phyloP scores from a whole-genome alignment of 2,329 filamentous ascomycete species.

The Fusarium clavum region DNA sequence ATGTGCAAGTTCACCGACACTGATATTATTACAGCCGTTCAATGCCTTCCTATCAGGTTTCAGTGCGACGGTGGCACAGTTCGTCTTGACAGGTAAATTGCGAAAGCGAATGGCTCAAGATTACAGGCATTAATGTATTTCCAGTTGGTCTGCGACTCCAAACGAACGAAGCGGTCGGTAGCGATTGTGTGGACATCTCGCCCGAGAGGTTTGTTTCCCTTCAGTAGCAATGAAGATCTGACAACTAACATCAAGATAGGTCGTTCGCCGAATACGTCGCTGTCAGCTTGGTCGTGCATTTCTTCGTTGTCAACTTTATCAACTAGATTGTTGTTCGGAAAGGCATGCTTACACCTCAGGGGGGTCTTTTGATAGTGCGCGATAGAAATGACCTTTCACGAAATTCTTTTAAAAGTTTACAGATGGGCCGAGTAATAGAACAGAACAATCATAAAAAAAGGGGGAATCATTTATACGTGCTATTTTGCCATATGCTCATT shows the following conservation, averaged over 20 bases:
- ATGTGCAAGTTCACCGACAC: neutral
- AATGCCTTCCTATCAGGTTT: constrained; percentile 98
- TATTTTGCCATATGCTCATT: constrained; percentile 42
- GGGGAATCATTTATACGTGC: constrained; percentile 46
- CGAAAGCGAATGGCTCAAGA: neutral
- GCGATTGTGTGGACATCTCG: constrained; percentile 79
- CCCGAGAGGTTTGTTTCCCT: constrained; percentile 73
- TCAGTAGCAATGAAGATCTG: neutral
- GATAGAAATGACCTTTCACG: constrained; percentile 39
- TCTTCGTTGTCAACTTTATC: constrained; percentile 99
- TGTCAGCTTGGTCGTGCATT: constrained; percentile 94
- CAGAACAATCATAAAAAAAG: constrained; percentile 33
- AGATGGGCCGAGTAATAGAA: constrained; percentile 37
- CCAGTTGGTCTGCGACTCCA: constrained; percentile 86
- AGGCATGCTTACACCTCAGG: constrained; percentile 1
- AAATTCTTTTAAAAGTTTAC: constrained; percentile 38
- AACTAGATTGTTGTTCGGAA: constrained; percentile 69
- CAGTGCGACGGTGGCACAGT: constrained; percentile 93
- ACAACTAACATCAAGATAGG: constrained; percentile 60
- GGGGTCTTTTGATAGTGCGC: constrained; percentile 33
- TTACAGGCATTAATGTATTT: constrained; percentile 16
- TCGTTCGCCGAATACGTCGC: constrained; percentile 97
- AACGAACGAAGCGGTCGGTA: constrained; percentile 84
- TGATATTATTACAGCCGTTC: constrained; percentile 77
- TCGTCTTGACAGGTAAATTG: constrained; percentile 88